Evolutionary conservation across 2,329 filamentous ascomycete species (phyloP), one percentile per base, ranked within the genome.

Genomic region (Orbilia oligospora): DNA sequence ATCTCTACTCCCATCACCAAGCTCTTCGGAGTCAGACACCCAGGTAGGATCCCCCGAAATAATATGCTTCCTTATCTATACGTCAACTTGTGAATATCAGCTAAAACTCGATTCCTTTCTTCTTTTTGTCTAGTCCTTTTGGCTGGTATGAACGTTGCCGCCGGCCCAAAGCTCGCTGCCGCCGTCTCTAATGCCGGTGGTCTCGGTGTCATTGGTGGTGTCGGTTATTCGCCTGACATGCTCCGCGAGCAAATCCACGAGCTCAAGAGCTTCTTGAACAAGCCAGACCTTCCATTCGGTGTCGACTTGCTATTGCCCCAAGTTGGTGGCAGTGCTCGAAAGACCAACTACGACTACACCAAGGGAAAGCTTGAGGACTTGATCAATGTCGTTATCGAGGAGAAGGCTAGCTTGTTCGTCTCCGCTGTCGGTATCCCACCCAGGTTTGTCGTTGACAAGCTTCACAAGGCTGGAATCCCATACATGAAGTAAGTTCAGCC

Each of bases 81-180:
- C 16, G n/a, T 36, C 14, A 5, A 12, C 10, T 14, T 33, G 18
- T 46, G 33, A 30, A 16, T 24, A 38, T 49, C 12, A 38, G 18
- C 69, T 72, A 56, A 72, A 2, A 10, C 22, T 58, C 8, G 10
- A 18, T 9, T 41, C 44, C 14, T 36, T 46, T n/a, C n/a, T n/a
- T n/a, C n/a, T n/a, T n/a, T n/a, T n/a, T n/a, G n/a, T n/a, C 5
- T 33, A 79, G 88, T 99, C 84, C 88, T 99, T 83, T 91, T 99
- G 80, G 96, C 96, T 82, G 96, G 96, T 85, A 99, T 99, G 96
- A 98, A 99, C 88, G 96, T 98, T 80, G 96, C 96, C 72, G 96
- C 96, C 77, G 96, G 96, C 64, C 96, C 96, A 71, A 97, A 94
- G 88, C 91, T 99, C 83, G 96, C 96, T 67, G 96, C 96, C 38